Evolutionary conservation across 441 rosid species (phyloP), one percentile per base, ranked within the genome.

Genomic region (Hura crepitans): DNA sequence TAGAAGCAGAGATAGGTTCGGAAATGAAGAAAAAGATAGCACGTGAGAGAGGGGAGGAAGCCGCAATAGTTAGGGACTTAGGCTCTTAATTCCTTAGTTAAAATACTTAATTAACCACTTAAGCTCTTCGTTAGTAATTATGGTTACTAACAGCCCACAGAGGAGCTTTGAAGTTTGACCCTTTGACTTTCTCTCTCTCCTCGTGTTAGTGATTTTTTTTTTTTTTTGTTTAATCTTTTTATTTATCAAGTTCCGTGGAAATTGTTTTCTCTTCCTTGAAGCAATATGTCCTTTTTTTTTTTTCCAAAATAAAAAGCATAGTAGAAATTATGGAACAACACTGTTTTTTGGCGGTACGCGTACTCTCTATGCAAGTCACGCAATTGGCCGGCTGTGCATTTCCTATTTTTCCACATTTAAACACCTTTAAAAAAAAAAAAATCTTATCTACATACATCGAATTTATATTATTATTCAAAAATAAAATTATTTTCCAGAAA

Each of bases 91-190:
- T 75, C 68, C 46, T 51, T 37, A 35, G 8, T 37, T 37, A 69
- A 70, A 66, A 51, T 74, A 22, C 65, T 78, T 81, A 62, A 79
- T 64, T 60, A 39, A 71, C 5, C 15, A 42, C 65, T 77, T 64
- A 56, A 58, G 53, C 72, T 4, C 11, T 27, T 27, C 51, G 7
- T 11, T 33, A 55, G 43, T 68, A 66, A 65, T 65, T 63, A 63
- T 69, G 45, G 60, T 74, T 77, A 49, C 57, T 55, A 62, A 66
- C 64, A 25, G 54, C 61, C 35, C 31, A 39, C 8, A 33, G 47
- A 45, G 45, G 49, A 77, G 81, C 75, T 83, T 78, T 65, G 59
- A 85, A 72, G 70, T 88, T 86, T 88, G 97, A 89, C 92, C 74
- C 80, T 83, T 81, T 86, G 92, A 87, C 92, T 81, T 82, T 86